These are phyloP conservation scores for Straminergon stramineum DNA, from an alignment of 225 moss, liverwort and hornwort genomes.

Conservation along the genomic window DNA sequence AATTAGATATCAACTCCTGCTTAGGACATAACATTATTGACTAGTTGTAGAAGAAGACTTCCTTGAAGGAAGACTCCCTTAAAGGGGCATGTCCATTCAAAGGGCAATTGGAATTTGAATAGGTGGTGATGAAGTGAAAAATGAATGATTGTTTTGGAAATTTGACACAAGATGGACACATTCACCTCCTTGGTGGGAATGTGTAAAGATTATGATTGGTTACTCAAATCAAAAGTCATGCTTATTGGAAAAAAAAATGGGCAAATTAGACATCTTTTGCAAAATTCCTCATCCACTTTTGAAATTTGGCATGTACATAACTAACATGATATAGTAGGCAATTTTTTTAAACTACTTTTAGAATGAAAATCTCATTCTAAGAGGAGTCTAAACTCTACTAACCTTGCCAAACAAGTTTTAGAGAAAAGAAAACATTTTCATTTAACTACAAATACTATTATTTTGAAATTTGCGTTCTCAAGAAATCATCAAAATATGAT, in stretches of 20 bases:
- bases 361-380: not conserved
- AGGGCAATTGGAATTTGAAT: not conserved
- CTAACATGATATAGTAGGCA: too few species aligned
- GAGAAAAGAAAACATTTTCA: not conserved
- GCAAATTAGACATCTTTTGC: not conserved
- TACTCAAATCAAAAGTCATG: not conserved
- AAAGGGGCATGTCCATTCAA: not conserved
- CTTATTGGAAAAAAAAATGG: accelerated
- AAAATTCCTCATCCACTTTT: not conserved
- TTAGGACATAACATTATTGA: not conserved
- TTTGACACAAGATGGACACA: not conserved
- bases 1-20: not conserved
- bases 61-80: not conserved
- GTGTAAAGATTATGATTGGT: accelerated
- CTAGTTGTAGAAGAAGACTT: not conserved
- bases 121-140: not conserved
- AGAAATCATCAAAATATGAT: not conserved
- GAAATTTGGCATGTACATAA: not conserved
- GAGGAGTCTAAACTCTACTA: not conserved
- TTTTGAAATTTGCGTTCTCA: not conserved
- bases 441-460: not conserved
- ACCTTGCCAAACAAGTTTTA: not conserved
- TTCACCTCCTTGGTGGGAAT: accelerated
- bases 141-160: accelerated
- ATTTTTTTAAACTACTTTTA: too few species aligned